These are phyloP conservation scores for Gentiana dahurica DNA, from an alignment of 257 asterid genomes.

Conservation along the genomic window DNA sequence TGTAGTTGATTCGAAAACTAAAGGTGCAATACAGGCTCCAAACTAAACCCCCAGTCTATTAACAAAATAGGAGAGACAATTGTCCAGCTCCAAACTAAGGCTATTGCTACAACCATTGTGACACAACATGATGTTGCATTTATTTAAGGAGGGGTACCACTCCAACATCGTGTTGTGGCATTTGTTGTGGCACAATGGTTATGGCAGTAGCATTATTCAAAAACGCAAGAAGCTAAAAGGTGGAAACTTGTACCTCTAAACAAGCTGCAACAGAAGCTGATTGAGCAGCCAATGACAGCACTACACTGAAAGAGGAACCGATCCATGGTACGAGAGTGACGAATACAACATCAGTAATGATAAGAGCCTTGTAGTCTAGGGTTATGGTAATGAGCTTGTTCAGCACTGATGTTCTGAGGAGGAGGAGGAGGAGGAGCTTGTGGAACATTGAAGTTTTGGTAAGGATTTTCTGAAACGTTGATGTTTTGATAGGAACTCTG, in stretches of 20 bases:
- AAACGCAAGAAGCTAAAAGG: slow-evolving; percentile 2
- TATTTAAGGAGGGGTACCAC: too few relatives aligned
- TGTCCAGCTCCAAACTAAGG: too few relatives aligned
- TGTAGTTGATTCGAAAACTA: too few relatives aligned
- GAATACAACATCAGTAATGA: slow-evolving; percentile 26
- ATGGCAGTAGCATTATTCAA: background rate
- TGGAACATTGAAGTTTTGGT: slow-evolving; percentile 26
- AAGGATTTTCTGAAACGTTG: slow-evolving; percentile 13
- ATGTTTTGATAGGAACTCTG: slow-evolving; percentile 26
- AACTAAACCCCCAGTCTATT: too few relatives aligned
- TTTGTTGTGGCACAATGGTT: too few relatives aligned
- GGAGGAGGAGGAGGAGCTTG: slow-evolving; percentile 38
- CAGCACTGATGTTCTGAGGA: slow-evolving; percentile 29
- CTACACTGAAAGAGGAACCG: background rate
- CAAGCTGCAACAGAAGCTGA: background rate
- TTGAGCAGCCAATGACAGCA: background rate
- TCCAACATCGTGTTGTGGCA: too few relatives aligned
- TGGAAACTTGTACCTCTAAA: slow-evolving; percentile 1
- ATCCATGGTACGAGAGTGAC: slow-evolving; percentile 24
- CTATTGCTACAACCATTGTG: too few relatives aligned
- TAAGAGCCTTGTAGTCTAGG: slow-evolving; percentile 41
- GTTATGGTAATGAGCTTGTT: slow-evolving; percentile 30
- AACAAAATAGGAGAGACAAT: too few relatives aligned
- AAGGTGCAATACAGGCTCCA: too few relatives aligned
- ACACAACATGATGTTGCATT: too few relatives aligned